Evolutionary conservation across 805 yeast genomes (phyloP).

Genomic region (Candida parachauliodes): DNA sequence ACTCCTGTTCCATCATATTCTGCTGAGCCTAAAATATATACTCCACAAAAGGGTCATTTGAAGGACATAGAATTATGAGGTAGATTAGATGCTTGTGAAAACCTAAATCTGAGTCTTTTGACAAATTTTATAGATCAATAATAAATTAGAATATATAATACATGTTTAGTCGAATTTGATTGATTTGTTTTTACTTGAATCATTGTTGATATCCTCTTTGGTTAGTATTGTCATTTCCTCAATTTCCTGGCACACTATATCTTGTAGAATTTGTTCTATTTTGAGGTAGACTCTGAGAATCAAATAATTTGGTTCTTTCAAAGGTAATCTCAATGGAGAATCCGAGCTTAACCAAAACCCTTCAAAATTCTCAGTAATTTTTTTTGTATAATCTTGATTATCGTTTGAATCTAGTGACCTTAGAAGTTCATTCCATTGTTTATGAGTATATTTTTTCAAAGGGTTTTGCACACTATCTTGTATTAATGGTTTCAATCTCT

Average conservation of each 20-base stretch:
- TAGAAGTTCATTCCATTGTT: constrained; percentile 49
- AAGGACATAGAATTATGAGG: background rate
- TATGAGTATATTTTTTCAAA: constrained; percentile 40
- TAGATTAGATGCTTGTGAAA: background rate
- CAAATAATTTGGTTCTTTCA: constrained; percentile 65
- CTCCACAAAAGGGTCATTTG: background rate
- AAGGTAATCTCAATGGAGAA: constrained; percentile 69
- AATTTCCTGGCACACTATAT: constrained; percentile 12
- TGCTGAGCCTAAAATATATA: background rate
- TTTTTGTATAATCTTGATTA: background rate
- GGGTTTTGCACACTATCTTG: constrained; percentile 39
- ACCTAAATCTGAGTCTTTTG: too few species aligned
- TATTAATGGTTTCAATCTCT: constrained; percentile 25
- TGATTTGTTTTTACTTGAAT: background rate
- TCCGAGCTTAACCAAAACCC: constrained; percentile 60
- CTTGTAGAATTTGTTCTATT: constrained; percentile 19
- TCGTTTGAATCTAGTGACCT: constrained; percentile 6
- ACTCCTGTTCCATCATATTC: constrained; percentile 5
- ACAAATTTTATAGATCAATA: too few species aligned
- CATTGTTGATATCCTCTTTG: background rate
- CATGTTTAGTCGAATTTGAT: background rate
- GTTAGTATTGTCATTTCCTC: constrained; percentile 4
- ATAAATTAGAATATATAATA: constrained; percentile 1
- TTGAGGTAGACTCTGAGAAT: constrained; percentile 31
- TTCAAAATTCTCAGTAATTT: background rate